These are phyloP conservation scores for Scenedesmus sp. DNA, from an alignment of 163 green algal genomes.

Conservation along the genomic window DNA sequence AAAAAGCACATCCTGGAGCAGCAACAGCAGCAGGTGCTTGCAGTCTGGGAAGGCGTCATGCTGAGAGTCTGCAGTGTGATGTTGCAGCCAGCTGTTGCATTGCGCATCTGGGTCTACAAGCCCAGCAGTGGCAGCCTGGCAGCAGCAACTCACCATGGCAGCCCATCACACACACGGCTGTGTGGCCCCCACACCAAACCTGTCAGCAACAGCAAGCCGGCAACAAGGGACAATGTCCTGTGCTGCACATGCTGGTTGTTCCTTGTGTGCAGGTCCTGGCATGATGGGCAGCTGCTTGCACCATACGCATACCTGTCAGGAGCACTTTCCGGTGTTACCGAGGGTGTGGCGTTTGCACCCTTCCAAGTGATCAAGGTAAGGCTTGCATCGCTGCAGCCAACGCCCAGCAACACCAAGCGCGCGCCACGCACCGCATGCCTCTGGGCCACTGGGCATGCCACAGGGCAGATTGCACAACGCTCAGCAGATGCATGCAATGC, in stretches of 20 bases:
- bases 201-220: neutral
- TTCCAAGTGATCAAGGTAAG: slow-evolving; percentile 67
- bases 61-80: too few relatives aligned
- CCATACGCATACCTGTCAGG: slow-evolving; percentile 62
- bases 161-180: neutral
- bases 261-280: slow-evolving; percentile 38
- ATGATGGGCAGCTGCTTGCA: slow-evolving; percentile 44
- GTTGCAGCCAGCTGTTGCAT: too few relatives aligned
- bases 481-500: too few relatives aligned
- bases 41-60: neutral
- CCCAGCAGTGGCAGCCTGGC: too few relatives aligned
- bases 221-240: neutral
- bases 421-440: too few relatives aligned
- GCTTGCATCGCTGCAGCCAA: too few relatives aligned
- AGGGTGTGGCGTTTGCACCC: slow-evolving; percentile 69
- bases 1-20: too few relatives aligned
- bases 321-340: slow-evolving; percentile 60
- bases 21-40: neutral
- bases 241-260: neutral
- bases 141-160: too few relatives aligned
- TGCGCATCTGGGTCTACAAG: too few relatives aligned
- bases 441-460: too few relatives aligned
- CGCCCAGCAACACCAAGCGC: too few relatives aligned
- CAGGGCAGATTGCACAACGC: too few relatives aligned
- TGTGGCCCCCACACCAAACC: slow-evolving; percentile 51